These are phyloP conservation scores for Dictyostelium brefeldianum DNA, from an alignment of 78 protist species.

Conservation along the genomic window DNA sequence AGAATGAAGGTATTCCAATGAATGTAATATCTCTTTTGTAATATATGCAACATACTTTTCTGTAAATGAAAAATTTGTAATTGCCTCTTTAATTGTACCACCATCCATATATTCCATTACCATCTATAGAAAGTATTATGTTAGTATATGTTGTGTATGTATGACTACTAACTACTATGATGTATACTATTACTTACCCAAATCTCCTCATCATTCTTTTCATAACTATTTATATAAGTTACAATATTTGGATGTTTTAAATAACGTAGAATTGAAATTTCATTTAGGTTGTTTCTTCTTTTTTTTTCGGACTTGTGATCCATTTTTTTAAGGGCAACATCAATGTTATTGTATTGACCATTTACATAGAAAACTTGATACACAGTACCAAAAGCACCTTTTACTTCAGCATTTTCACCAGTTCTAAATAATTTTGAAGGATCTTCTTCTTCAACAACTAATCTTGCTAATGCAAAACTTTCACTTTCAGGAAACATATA, in stretches of 20 bases:
- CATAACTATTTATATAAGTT: slow-evolving; percentile 65
- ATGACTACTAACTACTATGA: neutral
- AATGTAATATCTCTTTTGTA: slow-evolving; percentile 48
- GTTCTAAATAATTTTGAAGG: slow-evolving; percentile 61
- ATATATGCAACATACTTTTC: slow-evolving; percentile 76
- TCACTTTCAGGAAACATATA: slow-evolving; percentile 55
- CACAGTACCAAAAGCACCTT: slow-evolving; percentile 72
- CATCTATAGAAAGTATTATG: neutral
- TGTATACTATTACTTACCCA: slow-evolving; percentile 56
- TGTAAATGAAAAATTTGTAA: slow-evolving; percentile 58
- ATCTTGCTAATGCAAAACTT: slow-evolving; percentile 50
- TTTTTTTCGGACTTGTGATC: slow-evolving; percentile 65
- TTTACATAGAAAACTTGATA: slow-evolving; percentile 41
- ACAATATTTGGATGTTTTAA: slow-evolving; percentile 77
- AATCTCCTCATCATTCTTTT: slow-evolving; percentile 76
- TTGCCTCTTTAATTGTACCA: slow-evolving; percentile 73
- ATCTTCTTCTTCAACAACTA: slow-evolving; percentile 61
- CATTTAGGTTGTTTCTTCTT: slow-evolving; percentile 70
- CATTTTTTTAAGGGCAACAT: slow-evolving; percentile 62
- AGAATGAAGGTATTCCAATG: slow-evolving; percentile 60
- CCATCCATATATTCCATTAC: slow-evolving; percentile 78
- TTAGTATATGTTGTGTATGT: neutral
- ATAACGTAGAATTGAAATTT: slow-evolving; percentile 54
- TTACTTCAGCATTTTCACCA: slow-evolving; percentile 18
- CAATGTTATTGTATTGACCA: slow-evolving; percentile 15